These are phyloP conservation scores for Yamadazyma scolyti DNA, from an alignment of 805 yeast genomes.

Conservation along the genomic window DNA sequence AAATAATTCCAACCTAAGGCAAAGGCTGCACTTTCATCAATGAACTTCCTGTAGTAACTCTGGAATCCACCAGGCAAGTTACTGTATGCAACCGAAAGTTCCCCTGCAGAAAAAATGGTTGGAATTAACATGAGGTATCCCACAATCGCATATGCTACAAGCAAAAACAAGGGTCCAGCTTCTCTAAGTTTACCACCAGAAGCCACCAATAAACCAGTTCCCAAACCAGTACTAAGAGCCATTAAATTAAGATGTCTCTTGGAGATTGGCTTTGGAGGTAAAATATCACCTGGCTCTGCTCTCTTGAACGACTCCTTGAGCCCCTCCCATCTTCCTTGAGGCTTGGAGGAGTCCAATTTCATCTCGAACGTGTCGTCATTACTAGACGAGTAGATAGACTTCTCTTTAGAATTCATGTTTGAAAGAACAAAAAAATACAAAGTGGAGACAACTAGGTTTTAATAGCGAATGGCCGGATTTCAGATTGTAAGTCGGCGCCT, in stretches of 20 bases:
- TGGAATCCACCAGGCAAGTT: slow-evolving; percentile 62
- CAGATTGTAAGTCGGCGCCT: too few relatives aligned
- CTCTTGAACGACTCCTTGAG: slow-evolving; percentile 28
- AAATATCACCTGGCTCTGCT: slow-evolving; percentile 15
- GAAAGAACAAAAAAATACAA: too few relatives aligned
- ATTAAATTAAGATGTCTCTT: slow-evolving; percentile 26
- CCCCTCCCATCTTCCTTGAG: slow-evolving; percentile 15
- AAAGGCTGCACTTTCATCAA: slow-evolving; percentile 57
- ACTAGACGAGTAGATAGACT: slow-evolving; percentile 5
- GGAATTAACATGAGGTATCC: slow-evolving; percentile 33
- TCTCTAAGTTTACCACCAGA: slow-evolving; percentile 31
- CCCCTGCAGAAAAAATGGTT: slow-evolving; percentile 40
- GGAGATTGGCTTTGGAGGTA: slow-evolving; percentile 16
- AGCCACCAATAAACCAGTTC: slow-evolving; percentile 43
- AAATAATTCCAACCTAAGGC: slow-evolving; percentile 63
- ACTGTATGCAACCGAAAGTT: slow-evolving; percentile 57
- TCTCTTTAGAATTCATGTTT: too few relatives aligned
- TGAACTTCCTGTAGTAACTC: slow-evolving; percentile 49
- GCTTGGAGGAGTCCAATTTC: slow-evolving; percentile 1
- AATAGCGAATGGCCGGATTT: too few relatives aligned
- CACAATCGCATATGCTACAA: slow-evolving; percentile 30
- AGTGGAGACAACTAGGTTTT: too few relatives aligned
- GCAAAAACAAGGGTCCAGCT: slow-evolving; percentile 35
- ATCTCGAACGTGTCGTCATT: slow-evolving; percentile 10
- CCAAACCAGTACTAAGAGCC: slow-evolving; percentile 35